Conservation (phyloP, 768 basidiomycete genomes). For the Coprinopsis strossmayeri region DNA sequence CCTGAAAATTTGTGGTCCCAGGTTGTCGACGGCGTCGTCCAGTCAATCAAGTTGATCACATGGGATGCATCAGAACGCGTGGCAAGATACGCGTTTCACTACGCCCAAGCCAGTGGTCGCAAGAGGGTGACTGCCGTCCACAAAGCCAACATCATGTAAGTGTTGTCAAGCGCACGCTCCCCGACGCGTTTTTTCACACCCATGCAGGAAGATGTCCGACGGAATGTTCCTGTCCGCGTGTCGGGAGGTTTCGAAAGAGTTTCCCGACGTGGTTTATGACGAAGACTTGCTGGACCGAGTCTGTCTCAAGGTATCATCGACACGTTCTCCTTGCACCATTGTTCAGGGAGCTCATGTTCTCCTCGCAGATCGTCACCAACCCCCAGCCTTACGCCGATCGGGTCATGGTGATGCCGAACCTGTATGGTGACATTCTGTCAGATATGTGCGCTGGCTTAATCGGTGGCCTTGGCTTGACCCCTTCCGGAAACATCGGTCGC, state of each 20-base stretch:
- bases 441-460: slow-evolving; percentile 99
- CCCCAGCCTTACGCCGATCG: slow-evolving; percentile 90
- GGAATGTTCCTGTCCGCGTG: slow-evolving; percentile 99
- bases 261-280: slow-evolving; percentile 88
- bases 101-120: slow-evolving; percentile 83
- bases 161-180: slow-evolving; percentile 11
- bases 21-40: slow-evolving; percentile 96
- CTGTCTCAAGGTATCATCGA: slow-evolving; percentile 67
- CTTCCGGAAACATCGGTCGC: slow-evolving; percentile 95
- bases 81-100: slow-evolving; percentile 97
- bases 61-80: slow-evolving; percentile 99
- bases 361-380: slow-evolving; percentile 76
- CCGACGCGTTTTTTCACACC: no score
- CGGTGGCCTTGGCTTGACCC: slow-evolving; percentile 94
- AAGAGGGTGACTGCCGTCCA: slow-evolving; percentile 97
- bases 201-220: slow-evolving; percentile 99
- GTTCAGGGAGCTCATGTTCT: neutral
- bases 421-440: slow-evolving; percentile 92
- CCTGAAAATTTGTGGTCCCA: slow-evolving; percentile 21
- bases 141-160: slow-evolving; percentile 98
- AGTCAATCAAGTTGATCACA: slow-evolving; percentile 99
- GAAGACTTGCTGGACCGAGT: slow-evolving; percentile 96
- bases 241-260: slow-evolving; percentile 92
- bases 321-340: slow-evolving; percentile 12
- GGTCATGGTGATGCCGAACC: slow-evolving; percentile 99